Percentiles rank a stretch among this genome's conserved stretches.
phyloP scores from a whole-genome alignment of 106 monocot genomes.

The Hemerocallis citrina region DNA sequence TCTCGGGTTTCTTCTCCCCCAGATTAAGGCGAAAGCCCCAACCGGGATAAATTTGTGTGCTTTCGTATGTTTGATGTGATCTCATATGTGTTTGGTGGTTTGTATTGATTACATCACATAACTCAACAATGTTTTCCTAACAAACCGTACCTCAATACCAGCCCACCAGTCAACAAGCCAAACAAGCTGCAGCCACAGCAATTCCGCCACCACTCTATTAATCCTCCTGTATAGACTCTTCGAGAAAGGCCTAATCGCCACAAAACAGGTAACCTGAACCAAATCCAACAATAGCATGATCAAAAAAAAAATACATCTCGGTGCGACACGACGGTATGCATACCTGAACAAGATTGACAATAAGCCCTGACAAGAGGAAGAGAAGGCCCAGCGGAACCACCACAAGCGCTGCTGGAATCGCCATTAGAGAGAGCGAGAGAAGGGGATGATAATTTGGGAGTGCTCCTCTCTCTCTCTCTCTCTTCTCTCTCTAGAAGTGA shows the following conservation, averaged over 20 bases:
- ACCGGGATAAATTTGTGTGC: no score
- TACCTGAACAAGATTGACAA: constrained; percentile 69
- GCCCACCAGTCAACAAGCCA: constrained; percentile 33
- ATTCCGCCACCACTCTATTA: constrained; percentile 11
- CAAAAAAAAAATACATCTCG: not conserved
- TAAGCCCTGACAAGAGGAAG: constrained; percentile 64
- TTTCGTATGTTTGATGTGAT: no score
- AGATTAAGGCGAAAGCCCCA: no score
- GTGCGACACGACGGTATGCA: not conserved
- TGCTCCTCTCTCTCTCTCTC: no score
- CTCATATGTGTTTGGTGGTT: no score
- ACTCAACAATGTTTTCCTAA: no score
- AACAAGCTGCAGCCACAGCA: constrained; percentile 23
- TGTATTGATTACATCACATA: no score
- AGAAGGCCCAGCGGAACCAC: constrained; percentile 67
- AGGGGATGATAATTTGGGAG: not conserved
- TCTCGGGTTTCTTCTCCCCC: no score
- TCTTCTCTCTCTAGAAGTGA: no score
- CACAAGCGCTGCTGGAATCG: constrained; percentile 45
- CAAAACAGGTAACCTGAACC: no score
- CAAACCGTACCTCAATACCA: constrained; percentile 7
- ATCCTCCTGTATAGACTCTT: constrained; percentile 9
- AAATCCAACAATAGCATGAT: no score
- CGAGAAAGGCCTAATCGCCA: no score
- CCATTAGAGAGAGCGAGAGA: constrained; percentile 16